Base-by-base conservation (phyloP, 371 early-diverging fungal species). In the Funneliformis caledonium region DNA sequence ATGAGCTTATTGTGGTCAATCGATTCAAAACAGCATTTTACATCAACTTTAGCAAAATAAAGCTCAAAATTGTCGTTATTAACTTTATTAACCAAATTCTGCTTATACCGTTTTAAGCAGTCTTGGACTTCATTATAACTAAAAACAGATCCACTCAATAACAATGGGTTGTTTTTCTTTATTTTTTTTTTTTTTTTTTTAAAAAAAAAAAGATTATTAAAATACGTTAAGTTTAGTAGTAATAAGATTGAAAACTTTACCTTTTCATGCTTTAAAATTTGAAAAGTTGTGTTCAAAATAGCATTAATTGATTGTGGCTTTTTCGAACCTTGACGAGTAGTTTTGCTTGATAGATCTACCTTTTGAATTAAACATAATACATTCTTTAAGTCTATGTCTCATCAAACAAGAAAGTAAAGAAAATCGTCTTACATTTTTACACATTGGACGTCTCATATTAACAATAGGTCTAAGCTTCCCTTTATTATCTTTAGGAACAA, bases 21-120 rank as follows among this genome's bases (percentile, higher is more conserved):
- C 4, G 92, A 89, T 80, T 97, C 97, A 84, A 92, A 97, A 33
- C 94, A 92, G 47, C 84, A 85, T 42, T 85, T 84, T 43, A 97
- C 91, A 82, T 97, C 97, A 14, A 95, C 88, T 81, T 97, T 97
- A 74, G 91, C 94, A 84, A 96, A 92, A 72, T 92, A 97, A 12
- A 95, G 80, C 61, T 76, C 72, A 26, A 31, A 31, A 65, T 33
- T 9, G 4, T 3, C 4, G 11, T 19, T 59, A 59, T 59, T 19
- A 12, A 1, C n/a, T 19, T 65, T 26, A 65, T 70, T 11, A 5
- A 16, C 11, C 22, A 42, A 70, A 48, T 11, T 19, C 50, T 48
- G 26, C 26, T 73, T 45, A 75, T 89, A 94, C 4, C 69, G 80
- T 72, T 85, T 87, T 37, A 94, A 83, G 52, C 82, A 78, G 8